phyloP scores from a whole-genome alignment of 129 eudicot species.

The Artemisia argyi region DNA sequence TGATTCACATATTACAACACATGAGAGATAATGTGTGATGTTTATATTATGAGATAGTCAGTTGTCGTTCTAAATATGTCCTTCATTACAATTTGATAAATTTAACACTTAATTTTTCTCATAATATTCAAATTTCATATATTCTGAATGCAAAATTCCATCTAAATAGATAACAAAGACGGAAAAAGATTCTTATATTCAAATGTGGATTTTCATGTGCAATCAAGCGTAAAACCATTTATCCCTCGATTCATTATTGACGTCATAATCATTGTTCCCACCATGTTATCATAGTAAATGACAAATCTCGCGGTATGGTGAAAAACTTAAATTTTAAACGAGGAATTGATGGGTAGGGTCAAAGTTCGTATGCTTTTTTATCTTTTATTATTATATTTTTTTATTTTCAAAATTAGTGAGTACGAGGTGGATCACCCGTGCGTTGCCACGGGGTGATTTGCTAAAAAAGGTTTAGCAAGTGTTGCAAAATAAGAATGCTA shows the following conservation, averaged over 20 bases:
- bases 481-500: too few species aligned
- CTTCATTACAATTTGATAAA: too few species aligned
- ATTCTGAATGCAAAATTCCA: not conserved
- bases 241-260: constrained; percentile 1
- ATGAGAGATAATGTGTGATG: too few species aligned
- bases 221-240: constrained; percentile 9
- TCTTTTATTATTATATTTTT: too few species aligned
- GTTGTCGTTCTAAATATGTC: too few species aligned
- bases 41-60: too few species aligned
- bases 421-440: too few species aligned
- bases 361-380: not conserved
- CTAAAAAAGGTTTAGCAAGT: too few species aligned
- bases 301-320: constrained; percentile 9
- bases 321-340: constrained; percentile 12
- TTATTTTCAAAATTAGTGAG: too few species aligned
- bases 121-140: not conserved
- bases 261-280: constrained; percentile 29
- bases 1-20: too few species aligned
- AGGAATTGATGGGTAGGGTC: constrained; percentile 5
- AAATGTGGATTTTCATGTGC: constrained; percentile 19
- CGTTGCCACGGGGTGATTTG: too few species aligned
- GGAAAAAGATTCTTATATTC: constrained; percentile 16
- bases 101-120: too few species aligned
- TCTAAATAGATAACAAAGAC: constrained; percentile 15
- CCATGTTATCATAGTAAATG: constrained; percentile 32